Conservation (phyloP, 768 basidiomycete genomes). For the Auriculariales sp. region DNA sequence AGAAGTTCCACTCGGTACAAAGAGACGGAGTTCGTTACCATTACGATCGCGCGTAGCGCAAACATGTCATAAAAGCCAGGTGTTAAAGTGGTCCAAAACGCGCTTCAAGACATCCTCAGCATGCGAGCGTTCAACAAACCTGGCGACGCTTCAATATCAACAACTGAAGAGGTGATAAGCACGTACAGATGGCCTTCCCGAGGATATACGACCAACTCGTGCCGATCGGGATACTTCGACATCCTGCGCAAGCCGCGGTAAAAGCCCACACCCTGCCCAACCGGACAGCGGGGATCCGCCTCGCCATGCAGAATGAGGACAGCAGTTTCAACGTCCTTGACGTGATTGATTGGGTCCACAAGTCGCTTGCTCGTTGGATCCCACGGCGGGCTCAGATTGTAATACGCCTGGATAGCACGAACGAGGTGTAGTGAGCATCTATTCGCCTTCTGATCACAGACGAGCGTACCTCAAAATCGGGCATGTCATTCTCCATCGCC, state of each 20-base stretch:
- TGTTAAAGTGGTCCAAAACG: conserved; percentile 2
- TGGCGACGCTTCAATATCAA: neutral
- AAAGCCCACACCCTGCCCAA: conserved; percentile 5
- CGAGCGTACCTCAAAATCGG: conserved; percentile 2
- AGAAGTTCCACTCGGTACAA: too few species aligned
- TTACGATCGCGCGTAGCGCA: too few species aligned
- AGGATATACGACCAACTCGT: conserved; percentile 6
- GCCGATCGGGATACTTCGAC: conserved; percentile 5
- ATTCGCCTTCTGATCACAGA: neutral
- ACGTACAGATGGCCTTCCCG: conserved; percentile 5
- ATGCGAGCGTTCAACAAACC: conserved; percentile 2
- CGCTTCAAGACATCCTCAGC: conserved; percentile 4
- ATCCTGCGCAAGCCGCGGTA: conserved; percentile 5
- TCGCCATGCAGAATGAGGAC: conserved; percentile 8
- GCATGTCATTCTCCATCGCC: conserved; percentile 4
- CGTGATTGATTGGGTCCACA: conserved; percentile 5
- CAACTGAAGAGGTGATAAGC: neutral
- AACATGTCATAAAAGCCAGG: conserved; percentile 2
- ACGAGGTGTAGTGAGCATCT: neutral
- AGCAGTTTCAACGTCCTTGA: conserved; percentile 6
- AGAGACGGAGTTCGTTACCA: too few species aligned
- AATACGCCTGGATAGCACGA: conserved; percentile 1
- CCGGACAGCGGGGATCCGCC: conserved; percentile 3
- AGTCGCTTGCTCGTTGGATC: neutral
- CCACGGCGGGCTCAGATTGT: conserved; percentile 4